These are phyloP conservation scores for Phoenix dactylifera DNA, from an alignment of 176 grass and related monocot genomes.

Conservation along the genomic window DNA sequence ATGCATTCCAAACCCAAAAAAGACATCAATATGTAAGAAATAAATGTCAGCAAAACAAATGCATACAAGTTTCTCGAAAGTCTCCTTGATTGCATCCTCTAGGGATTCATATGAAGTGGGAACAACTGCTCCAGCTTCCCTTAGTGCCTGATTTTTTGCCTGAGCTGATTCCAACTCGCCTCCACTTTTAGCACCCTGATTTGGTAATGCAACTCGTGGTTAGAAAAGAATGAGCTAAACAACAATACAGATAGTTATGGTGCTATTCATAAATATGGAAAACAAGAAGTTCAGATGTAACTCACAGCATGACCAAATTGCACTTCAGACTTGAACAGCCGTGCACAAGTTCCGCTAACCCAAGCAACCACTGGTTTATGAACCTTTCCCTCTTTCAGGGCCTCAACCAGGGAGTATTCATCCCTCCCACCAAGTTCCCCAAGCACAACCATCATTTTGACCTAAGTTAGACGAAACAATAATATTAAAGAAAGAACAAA, in stretches of 20 bases:
- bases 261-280: too few relatives aligned
- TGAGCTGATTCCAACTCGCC: constrained; percentile 98
- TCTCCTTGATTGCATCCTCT: constrained; percentile 69
- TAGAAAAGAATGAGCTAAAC: too few relatives aligned
- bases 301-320: constrained; percentile 99
- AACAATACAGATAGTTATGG: too few relatives aligned
- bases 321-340: constrained; percentile 93
- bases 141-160: constrained; percentile 86
- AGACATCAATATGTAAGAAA: too few relatives aligned
- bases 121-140: constrained; percentile 85
- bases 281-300: not conserved
- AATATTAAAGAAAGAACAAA: constrained; percentile 1
- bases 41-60: constrained; percentile 2
- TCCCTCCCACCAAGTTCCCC: constrained; percentile 92
- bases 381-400: constrained; percentile 90
- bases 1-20: too few relatives aligned
- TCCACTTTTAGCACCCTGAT: constrained; percentile 91
- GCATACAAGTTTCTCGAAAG: constrained; percentile 82
- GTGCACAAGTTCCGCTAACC: constrained; percentile 94
- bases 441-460: constrained; percentile 99
- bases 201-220: not conserved
- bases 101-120: constrained; percentile 94
- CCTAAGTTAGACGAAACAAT: constrained; percentile 36
- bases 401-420: constrained; percentile 93
- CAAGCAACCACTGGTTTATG: constrained; percentile 97